Conservation (phyloP, 2,329 filamentous ascomycete species). For the Alternaria alternata region DNA sequence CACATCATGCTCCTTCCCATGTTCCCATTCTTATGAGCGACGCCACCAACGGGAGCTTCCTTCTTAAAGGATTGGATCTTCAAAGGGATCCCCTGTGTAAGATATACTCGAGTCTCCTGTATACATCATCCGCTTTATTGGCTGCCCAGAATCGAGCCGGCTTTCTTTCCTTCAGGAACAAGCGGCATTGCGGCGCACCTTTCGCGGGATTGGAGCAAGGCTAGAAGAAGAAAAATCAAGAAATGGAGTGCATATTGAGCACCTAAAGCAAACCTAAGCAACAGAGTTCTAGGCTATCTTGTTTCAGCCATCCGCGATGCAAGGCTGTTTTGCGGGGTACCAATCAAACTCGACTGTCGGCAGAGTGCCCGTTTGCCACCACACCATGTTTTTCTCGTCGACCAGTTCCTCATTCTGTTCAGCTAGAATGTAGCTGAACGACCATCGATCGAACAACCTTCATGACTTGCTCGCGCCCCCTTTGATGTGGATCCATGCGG, state of each 20-base stretch:
- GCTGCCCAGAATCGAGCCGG: not conserved
- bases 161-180: conserved; percentile 4
- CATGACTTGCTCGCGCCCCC: not conserved
- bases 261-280: conserved; percentile 9
- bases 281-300: conserved; percentile 18
- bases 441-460: not conserved
- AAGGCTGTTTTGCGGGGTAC: conserved; percentile 14
- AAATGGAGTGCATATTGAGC: not conserved
- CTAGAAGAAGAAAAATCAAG: conserved; percentile 9
- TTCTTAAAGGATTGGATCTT: conserved; percentile 4
- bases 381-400: conserved; percentile 1
- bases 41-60: conserved; percentile 16
- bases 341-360: conserved; percentile 6
- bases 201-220: conserved; percentile 2
- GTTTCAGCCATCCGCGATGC: conserved; percentile 13
- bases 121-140: not conserved
- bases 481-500: not conserved
- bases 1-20: not conserved
- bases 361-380: conserved; percentile 8
- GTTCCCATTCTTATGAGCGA: not conserved
- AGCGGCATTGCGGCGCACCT: conserved; percentile 10
- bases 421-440: not conserved
- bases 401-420: not conserved
- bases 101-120: not conserved
- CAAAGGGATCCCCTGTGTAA: conserved; percentile 3